These are phyloP conservation scores for Sungouiozyma ichnusensis DNA, from an alignment of 805 yeast species.

Conservation along the genomic window DNA sequence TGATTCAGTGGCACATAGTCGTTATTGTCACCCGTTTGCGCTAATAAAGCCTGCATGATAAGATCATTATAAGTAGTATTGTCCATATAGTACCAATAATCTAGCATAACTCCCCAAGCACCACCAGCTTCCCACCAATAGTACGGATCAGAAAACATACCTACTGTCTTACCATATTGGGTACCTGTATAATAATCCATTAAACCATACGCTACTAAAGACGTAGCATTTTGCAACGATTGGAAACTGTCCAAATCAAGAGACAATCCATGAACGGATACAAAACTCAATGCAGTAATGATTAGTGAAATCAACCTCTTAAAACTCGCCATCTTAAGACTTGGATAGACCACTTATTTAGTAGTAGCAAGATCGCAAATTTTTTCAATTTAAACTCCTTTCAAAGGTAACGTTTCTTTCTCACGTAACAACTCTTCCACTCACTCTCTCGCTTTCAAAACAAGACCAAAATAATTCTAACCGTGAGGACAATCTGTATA, in stretches of 20 bases:
- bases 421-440: background rate
- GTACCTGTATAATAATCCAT: constrained; percentile 73
- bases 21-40: constrained; percentile 63
- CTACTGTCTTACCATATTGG: constrained; percentile 64
- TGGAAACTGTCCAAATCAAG: constrained; percentile 24
- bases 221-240: constrained; percentile 39
- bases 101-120: constrained; percentile 82
- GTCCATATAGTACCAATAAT: constrained; percentile 60
- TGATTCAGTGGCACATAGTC: constrained; percentile 84
- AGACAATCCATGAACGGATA: constrained; percentile 10
- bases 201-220: constrained; percentile 56
- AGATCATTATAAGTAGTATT: constrained; percentile 55
- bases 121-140: constrained; percentile 99
- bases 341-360: background rate
- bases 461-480: background rate
- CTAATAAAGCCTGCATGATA: constrained; percentile 51
- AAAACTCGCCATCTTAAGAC: background rate
- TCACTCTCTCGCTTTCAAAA: background rate
- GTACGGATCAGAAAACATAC: constrained; percentile 82
- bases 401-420: too few relatives aligned
- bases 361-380: too few relatives aligned
- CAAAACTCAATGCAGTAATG: background rate
- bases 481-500: background rate
- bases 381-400: too few relatives aligned
- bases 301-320: background rate